Conservation (phyloP, 176 grass and related monocot species). For the Phoenix roebelenii region DNA sequence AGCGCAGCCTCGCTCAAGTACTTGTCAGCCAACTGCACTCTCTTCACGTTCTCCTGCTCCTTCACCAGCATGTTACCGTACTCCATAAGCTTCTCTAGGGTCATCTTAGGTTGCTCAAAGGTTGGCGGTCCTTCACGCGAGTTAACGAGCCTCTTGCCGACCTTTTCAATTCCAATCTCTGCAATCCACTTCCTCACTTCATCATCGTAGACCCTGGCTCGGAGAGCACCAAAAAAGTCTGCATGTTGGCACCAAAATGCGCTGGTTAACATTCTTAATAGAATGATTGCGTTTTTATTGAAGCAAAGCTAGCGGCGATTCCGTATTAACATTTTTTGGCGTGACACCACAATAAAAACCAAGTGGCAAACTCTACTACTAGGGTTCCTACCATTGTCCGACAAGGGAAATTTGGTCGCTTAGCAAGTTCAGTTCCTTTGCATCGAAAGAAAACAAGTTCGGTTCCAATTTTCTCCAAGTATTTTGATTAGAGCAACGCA, state of each 20-base stretch:
- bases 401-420: too few relatives aligned
- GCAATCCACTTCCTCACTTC: slow-evolving; percentile 21
- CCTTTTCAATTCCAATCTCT: not conserved
- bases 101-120: slow-evolving; percentile 15
- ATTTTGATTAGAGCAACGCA: too few relatives aligned
- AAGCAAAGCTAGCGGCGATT: too few relatives aligned
- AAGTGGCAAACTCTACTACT: too few relatives aligned
- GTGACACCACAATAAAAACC: too few relatives aligned
- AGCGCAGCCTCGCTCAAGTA: slow-evolving; percentile 22
- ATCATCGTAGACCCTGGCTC: slow-evolving; percentile 21
- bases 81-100: slow-evolving; percentile 9
- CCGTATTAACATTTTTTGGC: too few relatives aligned
- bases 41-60: slow-evolving; percentile 27
- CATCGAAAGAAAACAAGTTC: too few relatives aligned
- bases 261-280: too few relatives aligned
- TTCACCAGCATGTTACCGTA: slow-evolving; percentile 14
- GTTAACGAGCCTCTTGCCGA: slow-evolving; percentile 16
- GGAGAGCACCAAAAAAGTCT: slow-evolving; percentile 21
- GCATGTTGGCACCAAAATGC: not conserved
- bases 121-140: slow-evolving; percentile 8
- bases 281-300: too few relatives aligned
- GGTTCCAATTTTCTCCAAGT: too few relatives aligned
- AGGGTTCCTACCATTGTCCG: too few relatives aligned
- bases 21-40: slow-evolving; percentile 21
- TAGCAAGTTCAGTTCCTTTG: too few relatives aligned